Evolutionary conservation across 352 stramenopile species (phyloP).

Genomic region (Phytophthora kernoviae): DNA sequence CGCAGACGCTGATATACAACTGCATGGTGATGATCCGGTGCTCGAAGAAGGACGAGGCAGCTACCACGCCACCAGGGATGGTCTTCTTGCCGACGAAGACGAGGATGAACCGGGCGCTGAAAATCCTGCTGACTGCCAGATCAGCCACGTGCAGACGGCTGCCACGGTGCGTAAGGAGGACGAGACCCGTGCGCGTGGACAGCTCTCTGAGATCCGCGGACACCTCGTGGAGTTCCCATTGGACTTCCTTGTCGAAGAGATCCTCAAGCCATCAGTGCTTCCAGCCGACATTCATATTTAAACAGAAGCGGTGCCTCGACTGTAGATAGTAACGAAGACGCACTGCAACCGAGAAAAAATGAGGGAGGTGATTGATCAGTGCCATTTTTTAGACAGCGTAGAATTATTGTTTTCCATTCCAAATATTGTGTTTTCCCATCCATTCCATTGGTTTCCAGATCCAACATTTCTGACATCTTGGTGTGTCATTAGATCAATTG

Average conservation of each 20-base stretch:
- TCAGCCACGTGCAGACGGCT: constrained; percentile 83
- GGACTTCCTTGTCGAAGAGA: constrained; percentile 85
- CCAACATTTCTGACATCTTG: constrained; percentile 2
- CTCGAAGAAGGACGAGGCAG: constrained; percentile 62
- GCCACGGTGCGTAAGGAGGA: constrained; percentile 82
- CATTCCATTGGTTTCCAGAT: constrained; percentile 7
- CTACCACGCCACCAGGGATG: constrained; percentile 38
- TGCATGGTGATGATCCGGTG: constrained; percentile 58
- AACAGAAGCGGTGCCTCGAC: constrained; percentile 23
- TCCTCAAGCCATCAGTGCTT: constrained; percentile 83
- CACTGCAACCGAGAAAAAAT: constrained; percentile 6
- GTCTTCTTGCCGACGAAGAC: constrained; percentile 34
- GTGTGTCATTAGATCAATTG: constrained; percentile 3
- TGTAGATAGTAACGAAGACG: constrained; percentile 16
- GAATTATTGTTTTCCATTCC: constrained; percentile 17
- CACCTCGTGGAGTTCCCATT: constrained; percentile 87
- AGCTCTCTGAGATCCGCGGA: constrained; percentile 83
- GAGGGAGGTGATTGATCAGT: background rate
- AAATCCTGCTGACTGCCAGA: constrained; percentile 70
- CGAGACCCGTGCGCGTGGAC: constrained; percentile 66
- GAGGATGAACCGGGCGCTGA: constrained; percentile 30
- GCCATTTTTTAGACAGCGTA: background rate
- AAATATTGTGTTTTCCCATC: constrained; percentile 15
- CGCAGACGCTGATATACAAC: constrained; percentile 47
- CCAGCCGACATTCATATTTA: constrained; percentile 89